These are phyloP conservation scores for Elsinoe australis DNA, from an alignment of 2,329 filamentous ascomycete genomes.

Conservation along the genomic window DNA sequence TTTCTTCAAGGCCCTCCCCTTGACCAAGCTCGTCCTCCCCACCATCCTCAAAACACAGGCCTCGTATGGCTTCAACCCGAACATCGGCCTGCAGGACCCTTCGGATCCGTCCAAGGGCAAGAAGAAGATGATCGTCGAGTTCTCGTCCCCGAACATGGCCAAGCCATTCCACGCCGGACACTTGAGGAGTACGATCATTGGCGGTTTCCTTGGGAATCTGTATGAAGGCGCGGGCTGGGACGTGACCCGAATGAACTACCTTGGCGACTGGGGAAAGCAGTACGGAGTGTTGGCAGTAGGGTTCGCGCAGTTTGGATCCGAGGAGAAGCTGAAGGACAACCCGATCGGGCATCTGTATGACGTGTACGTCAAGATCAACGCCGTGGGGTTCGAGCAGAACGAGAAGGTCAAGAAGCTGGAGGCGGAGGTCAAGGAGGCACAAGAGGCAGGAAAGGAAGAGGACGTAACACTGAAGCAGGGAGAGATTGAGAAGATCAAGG, in stretches of 20 bases:
- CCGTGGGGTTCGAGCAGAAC: constrained; percentile 56
- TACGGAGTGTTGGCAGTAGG: constrained; percentile 65
- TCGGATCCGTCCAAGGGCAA: constrained; percentile 52
- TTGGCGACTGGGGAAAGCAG: constrained; percentile 73
- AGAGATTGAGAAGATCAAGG: constrained; percentile 42
- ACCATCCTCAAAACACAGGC: constrained; percentile 56
- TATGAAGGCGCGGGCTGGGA: constrained; percentile 64
- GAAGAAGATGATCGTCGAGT: constrained; percentile 69
- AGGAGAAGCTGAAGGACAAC: constrained; percentile 61
- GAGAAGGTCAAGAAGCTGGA: constrained; percentile 51
- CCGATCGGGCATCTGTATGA: constrained; percentile 77
- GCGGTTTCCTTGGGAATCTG: constrained; percentile 62
- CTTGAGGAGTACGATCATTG: constrained; percentile 68
- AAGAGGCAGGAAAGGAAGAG: constrained; percentile 40
- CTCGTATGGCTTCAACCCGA: constrained; percentile 57
- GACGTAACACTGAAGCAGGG: constrained; percentile 43
- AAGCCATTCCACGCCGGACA: constrained; percentile 74
- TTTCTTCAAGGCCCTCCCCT: constrained; percentile 65
- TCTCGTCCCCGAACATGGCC: constrained; percentile 78
- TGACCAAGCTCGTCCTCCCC: constrained; percentile 60
- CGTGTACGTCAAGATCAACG: constrained; percentile 70
- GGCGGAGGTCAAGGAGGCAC: constrained; percentile 37
- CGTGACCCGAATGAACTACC: constrained; percentile 63
- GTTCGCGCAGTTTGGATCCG: constrained; percentile 66
- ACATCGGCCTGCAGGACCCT: constrained; percentile 53